phyloP scores from a whole-genome alignment of 371 early-diverging fungal species.

The Chytridiales sp. region DNA sequence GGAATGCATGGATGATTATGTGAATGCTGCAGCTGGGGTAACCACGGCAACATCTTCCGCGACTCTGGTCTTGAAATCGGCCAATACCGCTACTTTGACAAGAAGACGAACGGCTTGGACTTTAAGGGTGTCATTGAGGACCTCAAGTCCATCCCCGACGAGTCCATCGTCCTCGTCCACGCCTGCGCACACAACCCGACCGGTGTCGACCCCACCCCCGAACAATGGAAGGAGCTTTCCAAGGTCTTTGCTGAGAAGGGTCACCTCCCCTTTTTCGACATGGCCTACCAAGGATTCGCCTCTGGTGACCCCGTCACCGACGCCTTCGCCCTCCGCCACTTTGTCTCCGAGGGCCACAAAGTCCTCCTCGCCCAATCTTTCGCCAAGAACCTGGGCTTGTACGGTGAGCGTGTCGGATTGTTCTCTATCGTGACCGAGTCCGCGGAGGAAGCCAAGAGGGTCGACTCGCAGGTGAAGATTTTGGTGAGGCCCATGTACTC shows the following conservation, averaged over 20 bases:
- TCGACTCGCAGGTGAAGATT: slow-evolving; percentile 94
- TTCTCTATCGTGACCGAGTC: slow-evolving; percentile 83
- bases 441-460: slow-evolving; percentile 77
- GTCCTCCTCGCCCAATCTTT: slow-evolving; percentile 93
- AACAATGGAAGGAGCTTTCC: slow-evolving; percentile 91
- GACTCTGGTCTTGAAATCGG: slow-evolving; percentile 86
- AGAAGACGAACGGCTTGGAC: slow-evolving; percentile 90
- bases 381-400: slow-evolving; percentile 99
- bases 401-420: slow-evolving; percentile 97
- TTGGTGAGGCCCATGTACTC: slow-evolving; percentile 97
- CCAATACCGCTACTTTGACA: slow-evolving; percentile 93
- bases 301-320: slow-evolving; percentile 89
- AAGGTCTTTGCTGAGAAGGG: slow-evolving; percentile 75
- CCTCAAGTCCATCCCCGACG: slow-evolving; percentile 79
- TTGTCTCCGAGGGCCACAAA: slow-evolving; percentile 76
- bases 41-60: slow-evolving; percentile 92
- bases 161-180: slow-evolving; percentile 90
- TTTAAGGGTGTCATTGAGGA: slow-evolving; percentile 90
- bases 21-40: slow-evolving; percentile 78
- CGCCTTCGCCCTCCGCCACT: slow-evolving; percentile 93
- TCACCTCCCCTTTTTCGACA: slow-evolving; percentile 95
- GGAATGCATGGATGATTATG: slow-evolving; percentile 4
- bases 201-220: slow-evolving; percentile 93
- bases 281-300: slow-evolving; percentile 99
- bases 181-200: slow-evolving; percentile 99